Conservation (phyloP, 2,329 filamentous ascomycete genomes). For the Venturia asperata region DNA sequence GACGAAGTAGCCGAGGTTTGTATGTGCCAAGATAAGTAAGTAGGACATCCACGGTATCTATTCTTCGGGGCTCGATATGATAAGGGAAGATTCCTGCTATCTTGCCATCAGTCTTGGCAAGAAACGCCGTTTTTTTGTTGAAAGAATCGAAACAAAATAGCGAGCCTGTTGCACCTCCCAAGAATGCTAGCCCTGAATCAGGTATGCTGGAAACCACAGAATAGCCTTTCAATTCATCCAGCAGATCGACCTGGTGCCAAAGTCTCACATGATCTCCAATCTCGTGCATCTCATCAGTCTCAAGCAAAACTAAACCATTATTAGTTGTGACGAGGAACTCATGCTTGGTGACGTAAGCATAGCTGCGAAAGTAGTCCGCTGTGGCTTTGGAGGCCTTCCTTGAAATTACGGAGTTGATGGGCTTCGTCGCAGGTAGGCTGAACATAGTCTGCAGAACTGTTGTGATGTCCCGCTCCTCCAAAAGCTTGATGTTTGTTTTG, state of each 20-base stretch:
- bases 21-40: background rate
- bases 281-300: constrained; percentile 15
- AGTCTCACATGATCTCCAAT: background rate
- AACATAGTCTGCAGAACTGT: background rate
- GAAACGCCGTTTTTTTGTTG: background rate
- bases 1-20: background rate
- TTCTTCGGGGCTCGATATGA: background rate
- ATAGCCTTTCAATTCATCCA: constrained; percentile 40
- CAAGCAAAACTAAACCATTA: constrained; percentile 49
- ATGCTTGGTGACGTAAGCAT: constrained; percentile 52
- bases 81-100: constrained; percentile 1
- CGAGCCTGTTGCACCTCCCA: constrained; percentile 41
- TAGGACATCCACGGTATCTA: background rate
- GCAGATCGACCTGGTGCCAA: constrained; percentile 6
- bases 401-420: constrained; percentile 3
- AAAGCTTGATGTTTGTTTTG: background rate
- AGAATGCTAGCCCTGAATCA: constrained; percentile 34
- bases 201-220: constrained; percentile 34
- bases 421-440: constrained; percentile 2
- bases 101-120: constrained; percentile 15
- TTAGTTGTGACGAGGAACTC: constrained; percentile 53
- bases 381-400: background rate
- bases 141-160: constrained; percentile 33
- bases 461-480: constrained; percentile 1
- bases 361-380: constrained; percentile 49